A percentile compares a stretch with the other conserved stretches of the same genome.
phyloP scores from a whole-genome alignment of 108 stramenopile species.

The Skeletonema potamos region DNA sequence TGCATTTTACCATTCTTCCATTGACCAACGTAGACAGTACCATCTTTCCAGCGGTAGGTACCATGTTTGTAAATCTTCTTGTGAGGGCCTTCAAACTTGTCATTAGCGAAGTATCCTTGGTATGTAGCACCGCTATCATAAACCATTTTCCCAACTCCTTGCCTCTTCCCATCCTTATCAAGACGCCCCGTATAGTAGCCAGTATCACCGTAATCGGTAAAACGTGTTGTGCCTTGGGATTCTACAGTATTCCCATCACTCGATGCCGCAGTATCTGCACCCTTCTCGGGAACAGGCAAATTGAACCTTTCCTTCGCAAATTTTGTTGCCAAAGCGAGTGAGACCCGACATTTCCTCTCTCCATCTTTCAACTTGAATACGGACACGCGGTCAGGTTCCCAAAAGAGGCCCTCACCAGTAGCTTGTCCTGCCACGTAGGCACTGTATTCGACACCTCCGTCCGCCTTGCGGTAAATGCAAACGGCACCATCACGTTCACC shows the following conservation, averaged over 20 bases:
- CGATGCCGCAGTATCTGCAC: neutral
- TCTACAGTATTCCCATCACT: neutral
- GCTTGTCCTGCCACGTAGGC: constrained; percentile 5
- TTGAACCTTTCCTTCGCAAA: constrained; percentile 10
- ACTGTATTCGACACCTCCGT: constrained; percentile 9
- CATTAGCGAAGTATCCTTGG: neutral
- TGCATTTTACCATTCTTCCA: constrained; percentile 1
- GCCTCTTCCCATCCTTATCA: neutral
- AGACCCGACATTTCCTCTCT: neutral
- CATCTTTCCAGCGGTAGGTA: neutral
- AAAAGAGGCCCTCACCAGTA: constrained; percentile 14
- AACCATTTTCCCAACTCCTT: constrained; percentile 1
- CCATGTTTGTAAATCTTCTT: neutral
- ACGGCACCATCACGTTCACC: constrained; percentile 19
- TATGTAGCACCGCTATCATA: constrained; percentile 2
- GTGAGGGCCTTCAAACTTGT: neutral
- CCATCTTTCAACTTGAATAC: constrained; percentile 7
- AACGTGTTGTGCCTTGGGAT: neutral
- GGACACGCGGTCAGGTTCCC: neutral
- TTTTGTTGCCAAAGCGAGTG: neutral
- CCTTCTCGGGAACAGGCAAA: neutral
- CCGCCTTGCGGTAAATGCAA: neutral
- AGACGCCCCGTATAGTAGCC: neutral
- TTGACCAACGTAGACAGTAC: neutral
- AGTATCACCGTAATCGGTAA: neutral